phyloP scores from a whole-genome alignment of 495 filamentous ascomycete species.

The Tuber umbilicatum region DNA sequence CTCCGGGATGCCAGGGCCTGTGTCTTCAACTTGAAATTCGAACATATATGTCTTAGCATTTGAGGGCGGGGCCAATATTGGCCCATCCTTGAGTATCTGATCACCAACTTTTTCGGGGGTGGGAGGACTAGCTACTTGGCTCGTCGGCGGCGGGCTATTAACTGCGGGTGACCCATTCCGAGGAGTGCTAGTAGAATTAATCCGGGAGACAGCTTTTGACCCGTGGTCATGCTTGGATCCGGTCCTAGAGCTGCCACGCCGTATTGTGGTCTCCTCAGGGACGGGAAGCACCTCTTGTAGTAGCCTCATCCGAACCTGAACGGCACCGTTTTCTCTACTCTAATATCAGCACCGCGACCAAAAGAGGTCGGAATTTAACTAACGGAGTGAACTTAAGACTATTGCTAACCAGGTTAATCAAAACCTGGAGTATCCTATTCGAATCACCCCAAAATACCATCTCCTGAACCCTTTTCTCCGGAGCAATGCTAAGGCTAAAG shows the following conservation, averaged over 20 bases:
- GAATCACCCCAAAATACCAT: constrained; percentile 84
- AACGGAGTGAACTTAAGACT: constrained; percentile 83
- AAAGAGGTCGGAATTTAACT: constrained; percentile 11
- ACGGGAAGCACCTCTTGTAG: constrained; percentile 49
- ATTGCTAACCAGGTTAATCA: constrained; percentile 91
- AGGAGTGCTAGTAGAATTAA: constrained; percentile 48
- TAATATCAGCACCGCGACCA: constrained; percentile 10
- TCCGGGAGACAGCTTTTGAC: constrained; percentile 48
- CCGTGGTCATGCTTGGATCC: constrained; percentile 47
- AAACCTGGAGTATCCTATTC: constrained; percentile 60
- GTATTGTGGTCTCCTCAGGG: constrained; percentile 42
- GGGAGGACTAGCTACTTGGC: background rate
- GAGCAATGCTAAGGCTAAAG: constrained; percentile 62
- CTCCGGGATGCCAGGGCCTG: constrained; percentile 79
- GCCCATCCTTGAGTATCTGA: constrained; percentile 19
- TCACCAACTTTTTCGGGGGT: constrained; percentile 23
- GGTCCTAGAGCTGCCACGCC: constrained; percentile 44
- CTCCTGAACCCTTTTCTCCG: constrained; percentile 43
- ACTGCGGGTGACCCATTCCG: constrained; percentile 23
- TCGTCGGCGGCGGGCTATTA: constrained; percentile 14
- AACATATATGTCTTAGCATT: constrained; percentile 60
- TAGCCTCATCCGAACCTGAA: constrained; percentile 68
- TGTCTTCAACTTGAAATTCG: constrained; percentile 84
- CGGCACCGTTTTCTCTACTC: constrained; percentile 54
- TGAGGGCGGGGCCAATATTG: constrained; percentile 43